A percentile compares a stretch with the other conserved stretches of the same genome.
These are phyloP conservation scores for Tricholomella constricta DNA, from an alignment of 768 basidiomycete species.

Conservation along the genomic window DNA sequence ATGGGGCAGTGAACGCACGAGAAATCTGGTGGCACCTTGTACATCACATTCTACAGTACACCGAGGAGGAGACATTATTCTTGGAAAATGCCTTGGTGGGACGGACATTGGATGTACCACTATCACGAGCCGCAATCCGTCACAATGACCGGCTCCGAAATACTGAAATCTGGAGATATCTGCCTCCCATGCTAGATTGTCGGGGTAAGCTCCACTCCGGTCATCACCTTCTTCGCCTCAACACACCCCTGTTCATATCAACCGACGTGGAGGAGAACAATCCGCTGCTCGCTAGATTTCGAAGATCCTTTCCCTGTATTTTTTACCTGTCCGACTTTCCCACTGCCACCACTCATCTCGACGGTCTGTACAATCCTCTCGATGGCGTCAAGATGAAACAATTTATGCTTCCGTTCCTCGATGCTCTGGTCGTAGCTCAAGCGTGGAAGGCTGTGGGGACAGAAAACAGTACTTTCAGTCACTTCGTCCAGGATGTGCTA, in stretches of 20 bases:
- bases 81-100: conserved; percentile 25
- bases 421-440: conserved; percentile 67
- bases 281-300: conserved; percentile 46
- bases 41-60: conserved; percentile 45
- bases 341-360: conserved; percentile 29
- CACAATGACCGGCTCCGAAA: neutral
- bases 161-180: neutral
- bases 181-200: conserved; percentile 33
- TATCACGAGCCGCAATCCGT: neutral
- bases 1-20: conserved; percentile 43
- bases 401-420: conserved; percentile 64
- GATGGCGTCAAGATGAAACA: conserved; percentile 50
- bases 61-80: conserved; percentile 33
- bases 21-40: conserved; percentile 62
- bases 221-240: conserved; percentile 36
- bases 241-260: conserved; percentile 65
- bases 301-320: conserved; percentile 61
- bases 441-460: conserved; percentile 67
- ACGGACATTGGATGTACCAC: neutral
- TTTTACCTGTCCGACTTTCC: conserved; percentile 59
- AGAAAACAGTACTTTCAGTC: conserved; percentile 74
- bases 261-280: conserved; percentile 52
- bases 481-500: conserved; percentile 66
- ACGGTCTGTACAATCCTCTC: conserved; percentile 40
- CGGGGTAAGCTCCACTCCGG: conserved; percentile 37